Base-by-base conservation (phyloP, 2,329 filamentous ascomycete genomes). In the Sordariomycetes sp. region DNA sequence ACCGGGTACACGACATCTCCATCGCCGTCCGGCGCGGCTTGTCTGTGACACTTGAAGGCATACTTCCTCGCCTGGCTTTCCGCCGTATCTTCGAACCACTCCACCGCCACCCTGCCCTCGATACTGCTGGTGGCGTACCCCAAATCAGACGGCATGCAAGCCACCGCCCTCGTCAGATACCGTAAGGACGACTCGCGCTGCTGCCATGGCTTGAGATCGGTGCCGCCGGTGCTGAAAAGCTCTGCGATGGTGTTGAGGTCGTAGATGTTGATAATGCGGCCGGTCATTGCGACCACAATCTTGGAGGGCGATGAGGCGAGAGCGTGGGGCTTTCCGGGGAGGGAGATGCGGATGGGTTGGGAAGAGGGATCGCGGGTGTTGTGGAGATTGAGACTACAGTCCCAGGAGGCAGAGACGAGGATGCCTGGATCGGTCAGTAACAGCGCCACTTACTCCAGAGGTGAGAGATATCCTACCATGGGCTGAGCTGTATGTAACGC, bases 41-140 rank as follows among this genome's bases (percentile, higher is more conserved):
- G 86, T 5, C 92, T 76, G 60, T 98, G 92, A 60, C 92, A 98
- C 60, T 98, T 98, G 75, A 98, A 98, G 11, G 92, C 92, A 57
- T 96, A 98, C 58, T 95, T 96, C 45, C 88, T 76, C 25, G 84
- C 82, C 62, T 96, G 88, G 4, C 84, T 88, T 56, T 90, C 84
- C 27, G 78, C 68, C 5, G 79, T 85, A 12, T 92, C 85, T 53
- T 96, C 92, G 55, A 98, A 96, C 86, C 88, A 96, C 58, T 98
- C 92, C 1, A 98, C 92, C 0, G 88, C 90, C 3, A 98, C 87
- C 47, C 92, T 79, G 5, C 92, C 92, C 55, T 98, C 92, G 49
- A 98, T 98, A 49, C 81, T 88, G 38, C 78, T 86, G 2, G 83
- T 90, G 8, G 90, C 88, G 55, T 96, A 98, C 5, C 92, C 92